Evolutionary conservation across 2,329 filamentous ascomycete genomes (phyloP).

Genomic region (Colletotrichum sp.): DNA sequence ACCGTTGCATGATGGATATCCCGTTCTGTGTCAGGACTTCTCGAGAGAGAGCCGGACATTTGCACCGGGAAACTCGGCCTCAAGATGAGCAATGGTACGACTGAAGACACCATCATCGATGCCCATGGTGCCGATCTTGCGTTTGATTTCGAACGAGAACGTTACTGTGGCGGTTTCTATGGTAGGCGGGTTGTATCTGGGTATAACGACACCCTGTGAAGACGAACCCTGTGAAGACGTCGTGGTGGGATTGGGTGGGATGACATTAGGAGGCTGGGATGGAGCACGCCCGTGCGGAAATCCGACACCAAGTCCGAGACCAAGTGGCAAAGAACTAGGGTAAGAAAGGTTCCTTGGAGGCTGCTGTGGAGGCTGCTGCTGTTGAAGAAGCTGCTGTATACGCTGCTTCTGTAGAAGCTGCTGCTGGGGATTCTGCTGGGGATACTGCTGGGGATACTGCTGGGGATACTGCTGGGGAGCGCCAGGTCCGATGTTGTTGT

Average conservation of each 20-base stretch:
- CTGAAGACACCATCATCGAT: background rate
- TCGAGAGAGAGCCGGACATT: background rate
- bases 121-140: background rate
- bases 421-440: background rate
- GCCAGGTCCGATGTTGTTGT: background rate
- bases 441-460: background rate
- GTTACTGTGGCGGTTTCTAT: background rate
- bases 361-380: background rate
- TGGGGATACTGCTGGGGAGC: background rate
- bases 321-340: too few relatives aligned
- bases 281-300: background rate
- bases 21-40: background rate
- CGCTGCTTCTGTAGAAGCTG: background rate
- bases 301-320: too few relatives aligned
- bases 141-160: background rate
- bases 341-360: too few relatives aligned
- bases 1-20: background rate
- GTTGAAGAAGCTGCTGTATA: background rate
- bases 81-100: background rate
- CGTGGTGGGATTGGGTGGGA: background rate
- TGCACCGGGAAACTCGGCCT: background rate
- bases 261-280: background rate
- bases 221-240: background rate
- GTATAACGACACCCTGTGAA: background rate
- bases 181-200: background rate